Conservation (phyloP, 352 stramenopile species). For the Phytophthora cactorum region DNA sequence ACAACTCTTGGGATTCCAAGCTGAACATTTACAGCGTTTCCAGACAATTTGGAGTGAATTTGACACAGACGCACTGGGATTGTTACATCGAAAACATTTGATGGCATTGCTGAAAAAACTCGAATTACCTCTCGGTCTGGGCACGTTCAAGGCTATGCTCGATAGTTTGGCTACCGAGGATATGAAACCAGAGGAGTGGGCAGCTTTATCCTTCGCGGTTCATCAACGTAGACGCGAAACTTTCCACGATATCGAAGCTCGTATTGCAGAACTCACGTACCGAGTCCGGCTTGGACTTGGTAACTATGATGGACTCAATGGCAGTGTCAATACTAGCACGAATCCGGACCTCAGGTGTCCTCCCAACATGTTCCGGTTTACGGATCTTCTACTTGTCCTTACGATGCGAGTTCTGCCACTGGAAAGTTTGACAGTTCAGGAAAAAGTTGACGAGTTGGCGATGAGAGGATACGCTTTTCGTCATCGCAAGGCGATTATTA, state of each 20-base stretch:
- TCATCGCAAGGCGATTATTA: constrained; percentile 60
- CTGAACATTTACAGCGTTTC: constrained; percentile 67
- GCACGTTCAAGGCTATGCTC: constrained; percentile 44
- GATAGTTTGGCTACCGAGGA: constrained; percentile 44
- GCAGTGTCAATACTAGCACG: constrained; percentile 19
- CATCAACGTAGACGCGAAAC: constrained; percentile 56
- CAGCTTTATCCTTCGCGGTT: constrained; percentile 34
- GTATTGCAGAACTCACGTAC: constrained; percentile 68
- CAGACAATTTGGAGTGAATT: constrained; percentile 79
- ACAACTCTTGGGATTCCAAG: constrained; percentile 68
- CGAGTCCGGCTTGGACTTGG: constrained; percentile 69
- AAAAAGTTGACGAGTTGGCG: constrained; percentile 85
- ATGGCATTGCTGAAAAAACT: constrained; percentile 62
- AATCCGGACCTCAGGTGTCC: constrained; percentile 40
- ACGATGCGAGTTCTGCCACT: constrained; percentile 70
- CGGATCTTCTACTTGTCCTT: constrained; percentile 73
- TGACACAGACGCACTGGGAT: constrained; percentile 73
- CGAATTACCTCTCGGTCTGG: constrained; percentile 61
- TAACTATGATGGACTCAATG: constrained; percentile 45
- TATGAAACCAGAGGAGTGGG: constrained; percentile 35
- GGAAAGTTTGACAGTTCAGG: constrained; percentile 76
- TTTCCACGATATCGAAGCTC: constrained; percentile 78
- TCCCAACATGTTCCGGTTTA: constrained; percentile 77
- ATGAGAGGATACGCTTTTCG: constrained; percentile 74
- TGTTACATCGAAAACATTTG: constrained; percentile 76